Conservation (phyloP, 75 land plant genomes). For the Pseudotsuga menziesii region DNA sequence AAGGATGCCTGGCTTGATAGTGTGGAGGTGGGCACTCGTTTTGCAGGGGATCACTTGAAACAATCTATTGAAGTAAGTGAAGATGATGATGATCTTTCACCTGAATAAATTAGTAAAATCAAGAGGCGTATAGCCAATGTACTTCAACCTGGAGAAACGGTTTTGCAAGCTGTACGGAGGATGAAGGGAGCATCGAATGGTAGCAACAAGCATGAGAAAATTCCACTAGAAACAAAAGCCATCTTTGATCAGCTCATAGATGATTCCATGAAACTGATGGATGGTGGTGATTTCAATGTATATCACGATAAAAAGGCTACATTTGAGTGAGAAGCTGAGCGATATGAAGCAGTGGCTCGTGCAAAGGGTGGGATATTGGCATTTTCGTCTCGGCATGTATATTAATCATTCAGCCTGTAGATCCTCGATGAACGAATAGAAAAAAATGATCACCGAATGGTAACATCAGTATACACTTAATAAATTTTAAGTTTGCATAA, state of each 20-base stretch:
- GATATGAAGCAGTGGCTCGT: too few species aligned
- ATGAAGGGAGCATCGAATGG: constrained; percentile 56
- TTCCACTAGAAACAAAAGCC: constrained; percentile 58
- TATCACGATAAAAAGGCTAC: too few species aligned
- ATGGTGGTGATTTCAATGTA: too few species aligned
- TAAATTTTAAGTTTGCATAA: too few species aligned
- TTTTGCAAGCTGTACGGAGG: constrained; percentile 75
- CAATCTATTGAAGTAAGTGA: constrained; percentile 25
- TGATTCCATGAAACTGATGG: too few species aligned
- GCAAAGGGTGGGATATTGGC: too few species aligned
- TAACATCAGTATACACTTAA: too few species aligned
- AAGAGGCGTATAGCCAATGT: constrained; percentile 78
- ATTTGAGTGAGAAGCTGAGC: too few species aligned
- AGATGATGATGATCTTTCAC: constrained; percentile 35
- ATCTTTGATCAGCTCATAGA: constrained; percentile 82
- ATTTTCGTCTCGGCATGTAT: too few species aligned
- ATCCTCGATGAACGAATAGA: too few species aligned
- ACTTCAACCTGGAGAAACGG: constrained; percentile 36
- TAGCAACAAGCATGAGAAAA: constrained; percentile 39
- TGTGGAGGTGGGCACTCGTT: constrained; percentile 52
- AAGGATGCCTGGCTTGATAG: constrained; percentile 99
- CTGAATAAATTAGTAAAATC: constrained; percentile 57
- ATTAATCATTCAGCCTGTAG: too few species aligned
- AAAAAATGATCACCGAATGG: too few species aligned
- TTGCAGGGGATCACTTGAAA: constrained; percentile 29